These are phyloP conservation scores for Quercus agrifolia DNA, from an alignment of 306 rosid genomes.

Conservation along the genomic window DNA sequence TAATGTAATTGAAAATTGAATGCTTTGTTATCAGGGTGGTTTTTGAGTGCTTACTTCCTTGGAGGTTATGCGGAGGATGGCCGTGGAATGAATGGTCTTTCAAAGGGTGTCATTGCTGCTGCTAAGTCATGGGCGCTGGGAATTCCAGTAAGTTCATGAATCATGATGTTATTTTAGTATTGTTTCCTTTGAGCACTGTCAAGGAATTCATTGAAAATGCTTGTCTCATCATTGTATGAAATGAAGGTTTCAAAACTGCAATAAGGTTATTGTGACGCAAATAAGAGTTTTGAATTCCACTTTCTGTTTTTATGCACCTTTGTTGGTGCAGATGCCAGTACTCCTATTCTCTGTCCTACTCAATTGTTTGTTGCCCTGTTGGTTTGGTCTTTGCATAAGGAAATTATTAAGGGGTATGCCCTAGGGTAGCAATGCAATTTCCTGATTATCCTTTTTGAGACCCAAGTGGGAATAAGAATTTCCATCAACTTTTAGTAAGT, in stretches of 20 bases:
- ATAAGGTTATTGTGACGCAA: background rate
- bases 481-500: background rate
- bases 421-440: no score
- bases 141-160: constrained; percentile 67
- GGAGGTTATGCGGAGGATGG: constrained; percentile 93
- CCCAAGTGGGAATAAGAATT: no score
- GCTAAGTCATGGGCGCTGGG: constrained; percentile 92
- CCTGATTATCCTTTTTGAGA: no score
- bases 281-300: background rate
- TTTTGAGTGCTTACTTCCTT: constrained; percentile 87
- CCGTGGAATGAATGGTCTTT: constrained; percentile 73
- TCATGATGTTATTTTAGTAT: background rate
- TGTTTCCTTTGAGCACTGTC: background rate
- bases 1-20: constrained; percentile 7
- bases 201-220: background rate
- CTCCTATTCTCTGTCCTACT: background rate
- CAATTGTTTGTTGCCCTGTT: background rate
- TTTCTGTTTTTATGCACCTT: background rate
- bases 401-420: background rate
- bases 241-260: background rate
- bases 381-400: background rate
- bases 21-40: constrained; percentile 68
- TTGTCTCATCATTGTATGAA: background rate
- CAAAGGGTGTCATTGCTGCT: constrained; percentile 70
- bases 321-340: background rate